Evolutionary conservation across 2,329 filamentous ascomycete species (phyloP).

Genomic region (Aspergillus vadensis): DNA sequence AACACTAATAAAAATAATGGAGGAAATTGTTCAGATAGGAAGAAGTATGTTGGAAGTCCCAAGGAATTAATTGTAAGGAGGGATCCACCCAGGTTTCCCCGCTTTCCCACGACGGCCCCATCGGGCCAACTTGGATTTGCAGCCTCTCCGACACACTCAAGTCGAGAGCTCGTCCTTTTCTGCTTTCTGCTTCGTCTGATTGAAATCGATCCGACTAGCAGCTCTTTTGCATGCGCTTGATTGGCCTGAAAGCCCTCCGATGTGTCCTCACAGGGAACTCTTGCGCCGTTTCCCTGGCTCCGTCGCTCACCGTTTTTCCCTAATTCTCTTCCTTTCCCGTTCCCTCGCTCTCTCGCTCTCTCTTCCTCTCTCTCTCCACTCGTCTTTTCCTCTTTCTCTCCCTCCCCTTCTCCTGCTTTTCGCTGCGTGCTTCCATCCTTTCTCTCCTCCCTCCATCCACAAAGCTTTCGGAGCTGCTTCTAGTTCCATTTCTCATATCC

Average conservation of each 20-base stretch:
- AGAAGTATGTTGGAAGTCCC: too few species aligned
- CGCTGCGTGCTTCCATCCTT: not conserved
- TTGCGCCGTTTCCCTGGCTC: constrained; percentile 12
- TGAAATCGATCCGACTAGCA: not conserved
- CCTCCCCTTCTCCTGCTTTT: constrained; percentile 8
- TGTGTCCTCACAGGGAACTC: constrained; percentile 6
- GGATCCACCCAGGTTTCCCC: constrained; percentile 22
- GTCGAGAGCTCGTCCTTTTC: not conserved
- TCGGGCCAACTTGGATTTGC: constrained; percentile 10
- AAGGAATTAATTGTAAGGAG: constrained; percentile 1
- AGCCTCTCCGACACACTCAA: not conserved
- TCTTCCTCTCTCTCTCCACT: constrained; percentile 4
- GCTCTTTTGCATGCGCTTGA: constrained; percentile 13
- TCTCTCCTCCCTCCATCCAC: constrained; percentile 8
- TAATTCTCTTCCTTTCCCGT: constrained; percentile 15
- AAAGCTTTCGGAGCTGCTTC: constrained; percentile 2
- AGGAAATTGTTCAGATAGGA: not conserved
- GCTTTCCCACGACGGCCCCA: constrained; percentile 23
- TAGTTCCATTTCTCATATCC: not conserved
- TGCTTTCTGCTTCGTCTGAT: not conserved
- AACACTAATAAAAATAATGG: not conserved
- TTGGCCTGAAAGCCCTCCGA: constrained; percentile 18
- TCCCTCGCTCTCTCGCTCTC: constrained; percentile 13
- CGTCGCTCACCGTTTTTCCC: constrained; percentile 19
- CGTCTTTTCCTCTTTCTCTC: not conserved